A percentile compares a stretch with the other conserved stretches of the same genome.
Evolutionary conservation across 768 basidiomycete genomes (phyloP).

Genomic region (Russula ochroleuca): DNA sequence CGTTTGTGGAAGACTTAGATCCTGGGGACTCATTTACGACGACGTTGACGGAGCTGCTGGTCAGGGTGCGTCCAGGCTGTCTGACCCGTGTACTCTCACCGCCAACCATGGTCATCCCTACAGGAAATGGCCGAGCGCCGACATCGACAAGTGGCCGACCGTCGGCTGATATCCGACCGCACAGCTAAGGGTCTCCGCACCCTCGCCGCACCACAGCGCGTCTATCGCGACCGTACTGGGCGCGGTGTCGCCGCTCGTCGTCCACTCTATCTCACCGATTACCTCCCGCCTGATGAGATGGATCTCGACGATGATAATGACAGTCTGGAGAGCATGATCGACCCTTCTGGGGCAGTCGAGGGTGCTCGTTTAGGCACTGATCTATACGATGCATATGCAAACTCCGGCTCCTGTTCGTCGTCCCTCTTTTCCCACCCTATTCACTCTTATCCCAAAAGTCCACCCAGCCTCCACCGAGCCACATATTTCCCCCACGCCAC

Average conservation of each 20-base stretch:
- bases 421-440: background rate
- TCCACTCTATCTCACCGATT: slow-evolving; percentile 46
- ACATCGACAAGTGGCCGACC: slow-evolving; percentile 52
- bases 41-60: slow-evolving; percentile 67
- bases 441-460: background rate
- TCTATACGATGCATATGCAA: slow-evolving; percentile 56
- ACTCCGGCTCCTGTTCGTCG: slow-evolving; percentile 16
- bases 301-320: slow-evolving; percentile 60
- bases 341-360: slow-evolving; percentile 43
- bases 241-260: slow-evolving; percentile 17
- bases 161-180: slow-evolving; percentile 58
- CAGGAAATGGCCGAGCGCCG: slow-evolving; percentile 78
- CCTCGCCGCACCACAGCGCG: slow-evolving; percentile 49
- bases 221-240: slow-evolving; percentile 43
- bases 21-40: slow-evolving; percentile 78
- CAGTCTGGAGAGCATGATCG: slow-evolving; percentile 44
- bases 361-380: slow-evolving; percentile 57
- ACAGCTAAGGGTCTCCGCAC: slow-evolving; percentile 60
- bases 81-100: background rate
- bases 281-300: slow-evolving; percentile 52
- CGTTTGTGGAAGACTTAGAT: slow-evolving; percentile 73
- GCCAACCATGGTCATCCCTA: slow-evolving; percentile 11
- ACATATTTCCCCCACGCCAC: slow-evolving; percentile 12
- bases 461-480: slow-evolving; percentile 6
- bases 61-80: slow-evolving; percentile 52